These are phyloP conservation scores for Rhizophagus clarus DNA, from an alignment of 192 early-diverging fungal genomes.

Conservation along the genomic window DNA sequence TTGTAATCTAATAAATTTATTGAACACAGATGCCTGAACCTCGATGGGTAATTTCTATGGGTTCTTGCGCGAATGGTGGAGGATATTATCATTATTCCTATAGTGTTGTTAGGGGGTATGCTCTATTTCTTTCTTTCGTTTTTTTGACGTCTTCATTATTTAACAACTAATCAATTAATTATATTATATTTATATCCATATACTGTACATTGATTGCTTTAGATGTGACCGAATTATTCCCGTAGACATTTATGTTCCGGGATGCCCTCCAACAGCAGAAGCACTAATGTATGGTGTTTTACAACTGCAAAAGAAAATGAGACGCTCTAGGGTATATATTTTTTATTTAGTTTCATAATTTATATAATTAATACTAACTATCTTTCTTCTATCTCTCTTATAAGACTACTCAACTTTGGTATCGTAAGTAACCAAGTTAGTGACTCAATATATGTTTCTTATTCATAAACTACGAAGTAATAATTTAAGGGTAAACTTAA, in stretches of 20 bases:
- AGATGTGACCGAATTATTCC: conserved; percentile 96
- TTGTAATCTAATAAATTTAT: not conserved
- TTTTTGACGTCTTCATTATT: not conserved
- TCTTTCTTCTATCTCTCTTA: not conserved
- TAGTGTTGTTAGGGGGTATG: conserved; percentile 81
- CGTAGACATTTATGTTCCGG: conserved; percentile 94
- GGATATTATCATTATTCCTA: conserved; percentile 99
- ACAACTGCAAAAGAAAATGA: conserved; percentile 99
- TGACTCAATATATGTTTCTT: not conserved
- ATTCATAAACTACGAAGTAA: not conserved
- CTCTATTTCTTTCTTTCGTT: not conserved
- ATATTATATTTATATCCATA: not conserved
- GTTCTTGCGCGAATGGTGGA: conserved; percentile 94
- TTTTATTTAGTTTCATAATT: not conserved
- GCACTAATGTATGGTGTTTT: conserved; percentile 95
- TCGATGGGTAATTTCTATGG: conserved; percentile 99
- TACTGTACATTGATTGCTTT: not conserved
- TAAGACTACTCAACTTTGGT: not conserved
- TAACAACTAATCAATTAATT: not conserved
- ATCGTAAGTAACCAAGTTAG: not conserved
- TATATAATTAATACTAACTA: not conserved
- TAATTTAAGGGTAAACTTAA: not conserved
- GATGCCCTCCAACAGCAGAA: conserved; percentile 97
- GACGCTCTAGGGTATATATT: conserved; percentile 53
- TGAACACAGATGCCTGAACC: conserved; percentile 87